Base-by-base conservation (phyloP, 2,329 filamentous ascomycete genomes). In the Neoascochyta sp. region DNA sequence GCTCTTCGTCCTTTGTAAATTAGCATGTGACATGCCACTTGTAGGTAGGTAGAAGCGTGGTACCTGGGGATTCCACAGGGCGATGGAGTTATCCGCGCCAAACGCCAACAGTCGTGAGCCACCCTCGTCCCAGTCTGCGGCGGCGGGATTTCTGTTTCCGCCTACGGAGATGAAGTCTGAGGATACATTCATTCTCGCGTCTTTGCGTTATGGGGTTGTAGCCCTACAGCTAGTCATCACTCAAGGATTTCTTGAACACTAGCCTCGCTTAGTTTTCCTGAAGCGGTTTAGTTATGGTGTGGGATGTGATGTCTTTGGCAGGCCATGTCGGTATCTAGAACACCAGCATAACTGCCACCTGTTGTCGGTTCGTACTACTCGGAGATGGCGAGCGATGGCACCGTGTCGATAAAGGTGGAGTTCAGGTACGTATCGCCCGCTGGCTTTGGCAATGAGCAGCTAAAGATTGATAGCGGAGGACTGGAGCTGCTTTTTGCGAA, bases 401-500 rank as follows among this genome's bases (percentile, higher is more conserved):
- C 59, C 7, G 65, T 86, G 27, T 59, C 73, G 13, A 72, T 90
- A 44, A 76, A 75, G 4, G 78, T 92, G 16, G 86, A 92, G 60
- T 90, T 92, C 57, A 78, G 74, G 81, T 83, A 67, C 41, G 68
- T n/a, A n/a, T 61, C 6, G 7, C 3, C n/a, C 3, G 3, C 18
- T 16, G 11, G 8, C 9, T 21, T 5, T 7, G 22, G n/a, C n/a
- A n/a, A n/a, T n/a, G n/a, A n/a, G n/a, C n/a, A n/a, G n/a, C 45
- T 52, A 22, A 52, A 32, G 16, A 8, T 33, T 10, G 32, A 15
- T 27, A 72, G 92, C 44, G 92, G 92, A 41, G 92, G 92, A 13
- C 76, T 98, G 11, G 92, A 98, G 67, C 83, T 95, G 69, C 81
- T 98, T 45, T 98, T 98, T 67, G 79, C 81, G 17, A 83, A 95